These are phyloP conservation scores for Euryodendron excelsum DNA, from an alignment of 148 eudicot species.

Conservation along the genomic window DNA sequence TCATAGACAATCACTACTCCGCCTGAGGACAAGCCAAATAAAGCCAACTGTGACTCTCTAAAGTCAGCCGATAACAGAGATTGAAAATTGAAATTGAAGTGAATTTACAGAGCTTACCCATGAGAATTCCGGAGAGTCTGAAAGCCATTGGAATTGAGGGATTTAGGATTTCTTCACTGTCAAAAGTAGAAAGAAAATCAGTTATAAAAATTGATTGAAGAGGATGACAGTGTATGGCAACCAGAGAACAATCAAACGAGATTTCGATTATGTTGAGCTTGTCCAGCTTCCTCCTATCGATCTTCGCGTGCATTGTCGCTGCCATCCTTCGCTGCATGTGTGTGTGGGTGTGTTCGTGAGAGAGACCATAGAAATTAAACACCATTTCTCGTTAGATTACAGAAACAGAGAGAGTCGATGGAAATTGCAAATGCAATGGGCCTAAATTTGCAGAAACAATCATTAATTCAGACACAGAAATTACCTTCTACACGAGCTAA, in stretches of 20 bases:
- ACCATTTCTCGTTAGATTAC: not conserved
- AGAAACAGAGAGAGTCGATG: conserved; percentile 10
- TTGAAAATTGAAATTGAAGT: not conserved
- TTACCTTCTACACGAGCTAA: no score
- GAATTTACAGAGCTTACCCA: conserved; percentile 51
- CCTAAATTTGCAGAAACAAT: no score
- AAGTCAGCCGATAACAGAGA: not conserved
- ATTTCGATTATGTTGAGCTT: conserved; percentile 78
- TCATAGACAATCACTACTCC: conserved; percentile 95
- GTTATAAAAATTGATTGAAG: not conserved
- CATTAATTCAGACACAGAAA: no score
- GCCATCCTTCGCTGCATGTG: conserved; percentile 64
- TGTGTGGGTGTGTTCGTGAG: no score
- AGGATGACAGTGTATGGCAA: not conserved
- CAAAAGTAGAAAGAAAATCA: not conserved
- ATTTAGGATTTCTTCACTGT: conserved; percentile 87
- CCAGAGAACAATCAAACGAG: conserved; percentile 39
- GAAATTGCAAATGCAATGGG: not conserved
- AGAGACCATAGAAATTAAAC: not conserved
- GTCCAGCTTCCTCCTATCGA: conserved; percentile 66
- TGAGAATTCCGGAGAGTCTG: conserved; percentile 87
- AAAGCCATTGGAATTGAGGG: conserved; percentile 97
- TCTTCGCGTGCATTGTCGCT: conserved; percentile 88
- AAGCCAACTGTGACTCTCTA: no score
- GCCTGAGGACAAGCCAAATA: conserved; percentile 37